These are phyloP conservation scores for Pseudotulostoma volvatum DNA, from an alignment of 495 filamentous ascomycete genomes.

Conservation along the genomic window DNA sequence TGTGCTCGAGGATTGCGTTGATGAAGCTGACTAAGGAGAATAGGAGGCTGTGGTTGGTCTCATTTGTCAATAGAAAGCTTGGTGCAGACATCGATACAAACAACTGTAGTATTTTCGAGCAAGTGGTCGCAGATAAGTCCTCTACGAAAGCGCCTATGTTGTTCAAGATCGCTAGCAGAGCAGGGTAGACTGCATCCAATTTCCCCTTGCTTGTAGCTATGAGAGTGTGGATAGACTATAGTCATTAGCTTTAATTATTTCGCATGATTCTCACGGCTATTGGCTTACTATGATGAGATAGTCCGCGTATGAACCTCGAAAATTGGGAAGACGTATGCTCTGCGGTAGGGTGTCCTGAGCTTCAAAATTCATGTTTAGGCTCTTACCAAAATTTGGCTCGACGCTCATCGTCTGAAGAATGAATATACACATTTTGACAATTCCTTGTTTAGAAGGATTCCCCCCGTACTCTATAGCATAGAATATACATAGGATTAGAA, in stretches of 20 bases:
- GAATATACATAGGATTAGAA: constrained; percentile 77
- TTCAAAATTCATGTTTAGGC: constrained; percentile 78
- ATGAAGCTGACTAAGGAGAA: constrained; percentile 76
- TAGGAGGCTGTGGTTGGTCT: constrained; percentile 73
- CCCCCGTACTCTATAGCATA: constrained; percentile 79
- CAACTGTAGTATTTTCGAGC: constrained; percentile 71
- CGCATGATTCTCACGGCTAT: not conserved
- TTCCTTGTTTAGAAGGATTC: constrained; percentile 76
- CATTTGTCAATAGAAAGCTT: constrained; percentile 86
- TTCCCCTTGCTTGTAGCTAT: constrained; percentile 88
- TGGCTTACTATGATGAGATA: constrained; percentile 74
- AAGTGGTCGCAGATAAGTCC: constrained; percentile 53
- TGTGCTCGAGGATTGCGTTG: constrained; percentile 83
- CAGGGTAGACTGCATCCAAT: constrained; percentile 82
- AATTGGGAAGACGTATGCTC: constrained; percentile 63
- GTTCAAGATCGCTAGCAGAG: constrained; percentile 79
- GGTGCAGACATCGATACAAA: constrained; percentile 92
- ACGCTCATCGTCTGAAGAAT: constrained; percentile 89
- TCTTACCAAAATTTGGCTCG: constrained; percentile 78
- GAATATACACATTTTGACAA: constrained; percentile 94
- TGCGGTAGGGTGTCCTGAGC: constrained; percentile 74
- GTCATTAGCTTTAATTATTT: constrained; percentile 15
- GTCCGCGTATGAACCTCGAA: constrained; percentile 84
- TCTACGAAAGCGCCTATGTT: constrained; percentile 79
- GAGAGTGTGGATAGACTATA: constrained; percentile 75